These are phyloP conservation scores for Sporisorium graminicola DNA, from an alignment of 1,284 basidiomycete genomes.

Conservation along the genomic window DNA sequence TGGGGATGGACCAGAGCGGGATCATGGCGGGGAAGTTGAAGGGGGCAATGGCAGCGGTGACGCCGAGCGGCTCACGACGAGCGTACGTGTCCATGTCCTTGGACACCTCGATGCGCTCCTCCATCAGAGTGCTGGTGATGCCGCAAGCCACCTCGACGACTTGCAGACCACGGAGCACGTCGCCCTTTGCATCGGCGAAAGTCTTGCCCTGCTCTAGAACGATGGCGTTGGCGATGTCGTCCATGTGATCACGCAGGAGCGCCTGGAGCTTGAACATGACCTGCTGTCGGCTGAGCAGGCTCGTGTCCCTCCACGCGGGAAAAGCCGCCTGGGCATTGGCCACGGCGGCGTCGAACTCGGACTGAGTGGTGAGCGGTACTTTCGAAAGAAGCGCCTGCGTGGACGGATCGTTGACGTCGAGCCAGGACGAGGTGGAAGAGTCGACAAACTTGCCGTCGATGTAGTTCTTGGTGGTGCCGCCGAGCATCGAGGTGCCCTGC, in stretches of 20 bases:
- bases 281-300: slow-evolving; percentile 86
- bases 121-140: slow-evolving; percentile 85
- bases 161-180: slow-evolving; percentile 91
- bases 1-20: slow-evolving; percentile 80
- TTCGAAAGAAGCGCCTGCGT: slow-evolving; percentile 88
- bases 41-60: slow-evolving; percentile 60
- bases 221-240: slow-evolving; percentile 69
- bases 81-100: slow-evolving; percentile 97
- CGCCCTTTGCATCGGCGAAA: slow-evolving; percentile 86
- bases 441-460: slow-evolving; percentile 88
- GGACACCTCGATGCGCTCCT: slow-evolving; percentile 90
- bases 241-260: slow-evolving; percentile 71
- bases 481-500: slow-evolving; percentile 85
- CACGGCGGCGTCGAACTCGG: slow-evolving; percentile 88
- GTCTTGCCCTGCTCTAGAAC: slow-evolving; percentile 70
- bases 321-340: slow-evolving; percentile 87
- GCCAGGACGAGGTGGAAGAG: slow-evolving; percentile 81
- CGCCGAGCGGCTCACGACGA: slow-evolving; percentile 78
- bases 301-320: slow-evolving; percentile 88
- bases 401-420: slow-evolving; percentile 88
- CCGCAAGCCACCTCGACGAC: slow-evolving; percentile 90
- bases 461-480: slow-evolving; percentile 81
- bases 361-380: slow-evolving; percentile 87
- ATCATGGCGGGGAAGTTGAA: slow-evolving; percentile 81
- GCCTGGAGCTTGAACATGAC: slow-evolving; percentile 79